phyloP scores from a whole-genome alignment of 1,139 yeast species.

The Zygosaccharomyces sapae region DNA sequence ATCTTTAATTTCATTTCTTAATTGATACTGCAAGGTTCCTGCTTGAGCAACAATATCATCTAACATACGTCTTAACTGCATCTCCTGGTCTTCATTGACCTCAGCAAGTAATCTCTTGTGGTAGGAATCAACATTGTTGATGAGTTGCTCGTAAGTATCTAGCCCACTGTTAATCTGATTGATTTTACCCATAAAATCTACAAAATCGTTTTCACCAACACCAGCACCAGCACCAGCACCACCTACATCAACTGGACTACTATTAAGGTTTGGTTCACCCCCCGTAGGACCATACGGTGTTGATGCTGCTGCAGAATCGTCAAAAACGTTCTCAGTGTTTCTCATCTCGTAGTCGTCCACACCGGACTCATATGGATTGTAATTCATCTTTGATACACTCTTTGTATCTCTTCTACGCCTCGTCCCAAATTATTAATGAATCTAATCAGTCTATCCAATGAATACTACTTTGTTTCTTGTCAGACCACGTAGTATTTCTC shows the following conservation, averaged over 20 bases:
- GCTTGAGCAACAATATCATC: slow-evolving; percentile 78
- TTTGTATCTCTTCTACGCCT: background rate
- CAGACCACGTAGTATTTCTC: too few relatives aligned
- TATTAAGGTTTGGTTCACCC: background rate
- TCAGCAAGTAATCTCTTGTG: slow-evolving; percentile 84
- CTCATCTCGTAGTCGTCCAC: slow-evolving; percentile 18
- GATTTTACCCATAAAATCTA: slow-evolving; percentile 75
- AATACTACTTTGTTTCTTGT: too few relatives aligned
- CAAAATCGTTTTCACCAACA: slow-evolving; percentile 51
- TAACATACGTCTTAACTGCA: slow-evolving; percentile 67
- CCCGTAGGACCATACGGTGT: slow-evolving; percentile 9
- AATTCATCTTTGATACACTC: slow-evolving; percentile 14
- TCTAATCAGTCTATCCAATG: too few relatives aligned
- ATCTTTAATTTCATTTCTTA: slow-evolving; percentile 71
- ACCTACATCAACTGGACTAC: slow-evolving; percentile 5
- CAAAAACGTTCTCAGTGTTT: slow-evolving; percentile 5
- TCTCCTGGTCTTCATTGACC: slow-evolving; percentile 75
- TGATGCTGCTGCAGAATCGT: slow-evolving; percentile 3
- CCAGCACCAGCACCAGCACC: slow-evolving; percentile 6
- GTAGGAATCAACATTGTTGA: slow-evolving; percentile 72
- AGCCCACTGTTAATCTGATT: slow-evolving; percentile 77
- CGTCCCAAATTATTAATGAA: too few relatives aligned
- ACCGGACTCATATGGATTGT: slow-evolving; percentile 17
- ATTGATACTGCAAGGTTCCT: slow-evolving; percentile 65
- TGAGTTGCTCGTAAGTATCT: slow-evolving; percentile 72